Conservation (phyloP, 2,329 filamentous ascomycete genomes). For the Geoglossum cookeanum region DNA sequence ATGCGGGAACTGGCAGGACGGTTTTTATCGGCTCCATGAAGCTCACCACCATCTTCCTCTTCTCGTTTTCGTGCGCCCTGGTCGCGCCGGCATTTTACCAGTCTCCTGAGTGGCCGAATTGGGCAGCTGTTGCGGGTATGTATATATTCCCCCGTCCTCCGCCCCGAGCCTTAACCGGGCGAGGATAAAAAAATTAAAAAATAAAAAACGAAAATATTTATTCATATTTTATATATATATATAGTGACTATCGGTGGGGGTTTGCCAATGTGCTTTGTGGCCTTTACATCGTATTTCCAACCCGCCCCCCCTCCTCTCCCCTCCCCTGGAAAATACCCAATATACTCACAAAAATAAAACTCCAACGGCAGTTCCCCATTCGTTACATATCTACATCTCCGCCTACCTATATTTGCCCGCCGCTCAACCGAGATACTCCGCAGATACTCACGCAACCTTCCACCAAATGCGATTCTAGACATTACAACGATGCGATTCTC, state of each 20-base stretch:
- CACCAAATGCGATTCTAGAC: slow-evolving; percentile 21
- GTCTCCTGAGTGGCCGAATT: slow-evolving; percentile 24
- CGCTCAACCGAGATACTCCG: slow-evolving; percentile 36
- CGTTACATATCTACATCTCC: slow-evolving; percentile 52
- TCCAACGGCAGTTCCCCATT: slow-evolving; percentile 40
- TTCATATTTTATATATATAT: not conserved
- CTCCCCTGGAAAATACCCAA: slow-evolving; percentile 28
- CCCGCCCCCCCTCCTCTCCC: slow-evolving; percentile 43
- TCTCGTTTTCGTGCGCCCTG: slow-evolving; percentile 44
- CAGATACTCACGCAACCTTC: slow-evolving; percentile 30
- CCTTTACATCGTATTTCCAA: slow-evolving; percentile 27
- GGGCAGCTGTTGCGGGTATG: slow-evolving; percentile 23
- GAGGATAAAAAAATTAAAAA: no score
- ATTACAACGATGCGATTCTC: slow-evolving; percentile 23
- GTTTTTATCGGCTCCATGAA: slow-evolving; percentile 53
- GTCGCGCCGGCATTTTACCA: slow-evolving; percentile 38
- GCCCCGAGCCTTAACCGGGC: no score
- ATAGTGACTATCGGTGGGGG: not conserved
- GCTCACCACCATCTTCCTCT: slow-evolving; percentile 49
- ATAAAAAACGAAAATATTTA: no score
- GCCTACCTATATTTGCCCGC: slow-evolving; percentile 46
- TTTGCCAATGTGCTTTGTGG: slow-evolving; percentile 14
- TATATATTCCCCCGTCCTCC: not conserved
- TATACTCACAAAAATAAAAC: no score
- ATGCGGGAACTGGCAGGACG: slow-evolving; percentile 48